phyloP scores from a whole-genome alignment of 2,329 filamentous ascomycete genomes.

The Cadophora gregata region DNA sequence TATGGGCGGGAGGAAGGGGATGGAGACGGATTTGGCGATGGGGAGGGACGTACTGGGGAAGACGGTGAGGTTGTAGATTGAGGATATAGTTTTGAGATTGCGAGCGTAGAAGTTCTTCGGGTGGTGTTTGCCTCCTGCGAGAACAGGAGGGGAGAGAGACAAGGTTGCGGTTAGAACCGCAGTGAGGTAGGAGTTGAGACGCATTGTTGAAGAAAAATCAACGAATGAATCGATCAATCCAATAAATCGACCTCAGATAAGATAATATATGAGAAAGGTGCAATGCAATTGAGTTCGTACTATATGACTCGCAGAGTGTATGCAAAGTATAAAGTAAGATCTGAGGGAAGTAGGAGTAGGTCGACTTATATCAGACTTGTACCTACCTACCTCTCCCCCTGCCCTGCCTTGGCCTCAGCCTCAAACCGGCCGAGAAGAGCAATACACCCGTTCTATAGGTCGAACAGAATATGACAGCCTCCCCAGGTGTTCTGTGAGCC shows the following conservation, averaged over 20 bases:
- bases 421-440: slow-evolving; percentile 1
- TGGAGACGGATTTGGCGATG: not conserved
- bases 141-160: slow-evolving; percentile 9
- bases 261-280: too few relatives aligned
- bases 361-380: slow-evolving; percentile 8
- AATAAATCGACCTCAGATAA: too few relatives aligned
- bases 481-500: not conserved
- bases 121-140: slow-evolving; percentile 2
- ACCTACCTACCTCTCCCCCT: not conserved
- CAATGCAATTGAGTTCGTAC: not conserved
- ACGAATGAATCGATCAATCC: too few relatives aligned
- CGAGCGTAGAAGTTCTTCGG: slow-evolving; percentile 22
- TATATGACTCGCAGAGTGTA: not conserved
- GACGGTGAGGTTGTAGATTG: slow-evolving; percentile 30
- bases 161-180: slow-evolving; percentile 21
- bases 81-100: slow-evolving; percentile 26
- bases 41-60: slow-evolving; percentile 23
- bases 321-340: not conserved
- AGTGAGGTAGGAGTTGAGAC: slow-evolving; percentile 8
- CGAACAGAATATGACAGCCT: not conserved
- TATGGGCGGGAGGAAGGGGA: not conserved
- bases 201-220: slow-evolving; percentile 15
- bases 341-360: not conserved
- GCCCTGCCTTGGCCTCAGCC: not conserved
- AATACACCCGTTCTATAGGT: slow-evolving; percentile 14